Conservation (phyloP, 2,329 filamentous ascomycete genomes). For the Dothistroma septosporum region DNA sequence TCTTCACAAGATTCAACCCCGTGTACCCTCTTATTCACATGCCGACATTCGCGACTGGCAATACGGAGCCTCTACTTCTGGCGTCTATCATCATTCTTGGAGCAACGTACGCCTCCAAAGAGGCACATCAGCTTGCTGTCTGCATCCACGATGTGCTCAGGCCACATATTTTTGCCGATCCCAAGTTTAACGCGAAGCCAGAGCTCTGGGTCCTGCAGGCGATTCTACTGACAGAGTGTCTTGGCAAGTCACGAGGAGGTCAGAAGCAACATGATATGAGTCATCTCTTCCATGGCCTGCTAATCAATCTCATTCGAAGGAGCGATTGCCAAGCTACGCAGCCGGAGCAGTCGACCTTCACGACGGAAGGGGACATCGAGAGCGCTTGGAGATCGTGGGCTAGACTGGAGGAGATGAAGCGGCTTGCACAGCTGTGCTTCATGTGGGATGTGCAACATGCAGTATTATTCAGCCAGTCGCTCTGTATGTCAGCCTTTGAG, state of each 20-base stretch:
- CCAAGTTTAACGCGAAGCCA: slow-evolving; percentile 55
- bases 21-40: slow-evolving; percentile 58
- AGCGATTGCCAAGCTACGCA: slow-evolving; percentile 50
- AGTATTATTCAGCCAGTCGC: slow-evolving; percentile 61
- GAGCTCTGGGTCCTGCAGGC: slow-evolving; percentile 59
- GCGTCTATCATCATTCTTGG: slow-evolving; percentile 56
- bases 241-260: slow-evolving; percentile 60
- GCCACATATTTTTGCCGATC: slow-evolving; percentile 56
- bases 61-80: slow-evolving; percentile 51
- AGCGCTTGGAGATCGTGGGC: slow-evolving; percentile 52
- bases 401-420: slow-evolving; percentile 56
- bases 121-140: slow-evolving; percentile 57
- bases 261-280: slow-evolving; percentile 62
- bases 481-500: slow-evolving; percentile 64
- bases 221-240: slow-evolving; percentile 60
- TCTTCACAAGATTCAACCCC: slow-evolving; percentile 58
- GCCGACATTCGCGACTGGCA: slow-evolving; percentile 52
- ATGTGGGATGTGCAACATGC: slow-evolving; percentile 65
- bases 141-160: slow-evolving; percentile 59
- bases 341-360: slow-evolving; percentile 32
- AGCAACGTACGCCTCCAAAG: slow-evolving; percentile 57
- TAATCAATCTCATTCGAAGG: slow-evolving; percentile 53
- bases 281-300: slow-evolving; percentile 55
- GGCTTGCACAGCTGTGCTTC: slow-evolving; percentile 58
- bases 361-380: slow-evolving; percentile 41